Evolutionary conservation across 148 eudicot genomes (phyloP).

Genomic region (Rhododendron griersonianum): DNA sequence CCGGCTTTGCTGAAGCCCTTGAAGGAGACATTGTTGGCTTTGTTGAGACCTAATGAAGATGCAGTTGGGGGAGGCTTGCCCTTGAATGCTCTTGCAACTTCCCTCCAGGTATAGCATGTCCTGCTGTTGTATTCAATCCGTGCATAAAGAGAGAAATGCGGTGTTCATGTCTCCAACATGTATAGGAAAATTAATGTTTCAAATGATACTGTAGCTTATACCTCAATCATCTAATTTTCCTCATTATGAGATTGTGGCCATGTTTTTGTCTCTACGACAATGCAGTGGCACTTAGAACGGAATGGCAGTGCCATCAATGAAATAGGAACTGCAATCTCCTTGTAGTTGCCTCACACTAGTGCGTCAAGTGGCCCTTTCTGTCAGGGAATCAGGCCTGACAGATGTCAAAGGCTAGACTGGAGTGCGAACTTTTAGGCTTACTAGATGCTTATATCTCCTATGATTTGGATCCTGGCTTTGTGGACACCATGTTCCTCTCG

Average conservation of each 20-base stretch:
- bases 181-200: not conserved
- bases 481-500: not conserved
- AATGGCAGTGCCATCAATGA: not conserved
- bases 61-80: slow-evolving; percentile 47
- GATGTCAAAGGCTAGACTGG: not conserved
- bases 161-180: not conserved
- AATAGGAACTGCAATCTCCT: not conserved
- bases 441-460: not conserved
- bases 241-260: not conserved
- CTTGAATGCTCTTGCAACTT: slow-evolving; percentile 67
- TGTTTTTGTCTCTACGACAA: not conserved
- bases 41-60: slow-evolving; percentile 64
- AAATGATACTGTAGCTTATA: not conserved
- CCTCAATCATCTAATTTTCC: not conserved
- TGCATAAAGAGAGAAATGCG: not conserved
- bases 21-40: slow-evolving; percentile 74
- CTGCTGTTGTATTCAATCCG: not conserved
- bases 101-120: slow-evolving; percentile 66
- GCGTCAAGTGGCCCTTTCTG: not conserved
- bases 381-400: not conserved
- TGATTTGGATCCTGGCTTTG: not conserved
- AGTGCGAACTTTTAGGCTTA: not conserved
- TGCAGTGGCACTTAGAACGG: not conserved
- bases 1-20: slow-evolving; percentile 70
- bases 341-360: not conserved